Evolutionary conservation across 208 protist species (phyloP).

Genomic region (Angomonas deanei): DNA sequence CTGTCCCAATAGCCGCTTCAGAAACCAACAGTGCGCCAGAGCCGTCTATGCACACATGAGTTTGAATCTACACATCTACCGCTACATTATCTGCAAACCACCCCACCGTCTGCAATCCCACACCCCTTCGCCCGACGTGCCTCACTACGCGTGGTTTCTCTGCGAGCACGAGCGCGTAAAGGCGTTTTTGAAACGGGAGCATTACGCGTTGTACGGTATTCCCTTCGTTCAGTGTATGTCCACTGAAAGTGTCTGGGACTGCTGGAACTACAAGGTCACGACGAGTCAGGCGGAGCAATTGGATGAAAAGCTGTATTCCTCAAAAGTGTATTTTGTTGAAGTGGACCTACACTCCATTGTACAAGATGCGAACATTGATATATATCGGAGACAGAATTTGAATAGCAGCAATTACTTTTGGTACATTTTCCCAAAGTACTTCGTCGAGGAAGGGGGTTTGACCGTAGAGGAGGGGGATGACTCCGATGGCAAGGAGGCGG

Average conservation of each 20-base stretch:
- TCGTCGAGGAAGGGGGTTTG: background rate
- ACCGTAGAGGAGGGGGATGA: background rate
- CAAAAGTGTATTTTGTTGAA: constrained; percentile 24
- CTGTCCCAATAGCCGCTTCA: constrained; percentile 15
- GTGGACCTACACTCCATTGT: constrained; percentile 36
- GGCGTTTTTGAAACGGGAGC: too few species aligned
- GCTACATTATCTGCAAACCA: constrained; percentile 16
- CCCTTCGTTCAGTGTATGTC: constrained; percentile 27
- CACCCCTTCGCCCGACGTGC: too few species aligned
- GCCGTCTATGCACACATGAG: constrained; percentile 33
- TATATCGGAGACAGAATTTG: background rate
- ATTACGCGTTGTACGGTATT: constrained; percentile 23
- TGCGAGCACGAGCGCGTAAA: too few species aligned
- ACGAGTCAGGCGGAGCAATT: constrained; percentile 22
- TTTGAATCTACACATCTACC: constrained; percentile 7
- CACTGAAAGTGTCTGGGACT: constrained; percentile 17
- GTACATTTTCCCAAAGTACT: constrained; percentile 31
- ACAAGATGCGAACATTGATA: constrained; percentile 16
- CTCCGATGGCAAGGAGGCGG: background rate
- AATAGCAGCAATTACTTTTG: constrained; percentile 13
- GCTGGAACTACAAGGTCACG: constrained; percentile 27
- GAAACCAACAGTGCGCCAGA: constrained; percentile 26
- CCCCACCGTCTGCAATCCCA: too few species aligned
- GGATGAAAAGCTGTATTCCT: constrained; percentile 39
- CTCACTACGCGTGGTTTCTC: too few species aligned